Base-by-base conservation (phyloP, 2,329 filamentous ascomycete genomes). In the Penicillium sp. region DNA sequence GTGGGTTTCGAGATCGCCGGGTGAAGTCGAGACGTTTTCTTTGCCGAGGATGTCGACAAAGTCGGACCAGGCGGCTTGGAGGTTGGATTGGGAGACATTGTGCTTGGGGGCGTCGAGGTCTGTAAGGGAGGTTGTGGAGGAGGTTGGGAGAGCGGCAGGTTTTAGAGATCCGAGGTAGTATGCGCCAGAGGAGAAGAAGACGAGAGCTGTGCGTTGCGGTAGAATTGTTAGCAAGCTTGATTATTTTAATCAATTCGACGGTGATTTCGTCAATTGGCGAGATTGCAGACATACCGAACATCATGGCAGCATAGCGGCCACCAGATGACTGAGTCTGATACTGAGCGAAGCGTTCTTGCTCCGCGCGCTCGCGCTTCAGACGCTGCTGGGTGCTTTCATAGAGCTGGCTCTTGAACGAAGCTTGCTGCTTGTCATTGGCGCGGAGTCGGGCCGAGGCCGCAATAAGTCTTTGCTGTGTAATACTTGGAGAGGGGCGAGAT, bases 11-110 rank as follows among this genome's bases (percentile, higher is more conserved):
- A 86, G 73, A 46, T 88, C 85, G 4, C 74, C 72, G 49, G 78
- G 75, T 47, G 82, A 75, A 0, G 86, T 86, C 4, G 84, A 86
- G n/a, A 88, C 81, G 72, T 88, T 84, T 50, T 86, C 84, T 67
- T 82, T 82, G 44, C 86, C 86, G 10, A 89, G 77, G 35, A 89
- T 84, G 44, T 81, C 78, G 57, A 83, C 81, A 70, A 88, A 84
- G 64, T 88, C 86, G 2, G 81, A 77, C 86, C 86, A 89, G 27
- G 86, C 86, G 10, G 86, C 85, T 70, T 89, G 84, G 57, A 88
- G 77, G 57, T 83, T 87, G 18, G 81, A 78, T 18, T 78, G 76
- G 11, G 83, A 80, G 39, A 82, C 80, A 66, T 88, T 82, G 66
- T 87, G 85, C 62, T 80, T 72, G 6, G 83, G 83, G 11, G 80